Evolutionary conservation across 75 land plant species (phyloP), one percentile per base, ranked within the genome.

Genomic region (Ceratopteris richardii): DNA sequence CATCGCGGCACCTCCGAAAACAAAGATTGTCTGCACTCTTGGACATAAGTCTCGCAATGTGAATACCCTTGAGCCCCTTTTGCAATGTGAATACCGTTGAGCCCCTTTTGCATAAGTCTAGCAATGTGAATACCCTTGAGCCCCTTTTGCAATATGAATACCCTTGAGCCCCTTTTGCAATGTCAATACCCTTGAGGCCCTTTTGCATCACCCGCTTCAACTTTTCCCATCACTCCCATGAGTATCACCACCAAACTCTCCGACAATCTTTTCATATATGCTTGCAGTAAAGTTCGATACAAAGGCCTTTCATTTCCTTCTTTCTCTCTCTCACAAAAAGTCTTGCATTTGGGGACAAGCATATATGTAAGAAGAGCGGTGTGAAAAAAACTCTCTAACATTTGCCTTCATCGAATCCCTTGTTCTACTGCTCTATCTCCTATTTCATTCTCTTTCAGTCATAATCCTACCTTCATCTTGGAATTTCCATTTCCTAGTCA

Each of bases 231-330:
- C 77, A 77, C 42, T 64, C 77, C 6, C 77, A 78, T 51, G 81
- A 73, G 12, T 78, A 78, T 51, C 81, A 78, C 17, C 80, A 68
- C 28, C 62, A 78, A 54, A 73, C 77, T 31, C 77, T 78, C n/a
- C 25, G 59, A 73, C 7, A 73, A 73, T 29, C 68, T 79, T 30
- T 41, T 69, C 23, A 31, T 55, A 66, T 10, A 60, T 79, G 44
- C 75, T 78, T 31, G 82, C 78, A 1, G 82, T 79, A 41, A 70
- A 75, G 63, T 73, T 79, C 18, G 82, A 75, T 40, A 79, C 78
- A 20, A 79, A 79, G 81, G 81, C 61, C 20, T 9, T n/a, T n/a
- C n/a, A n/a, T n/a, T n/a, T n/a, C n/a, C n/a, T n/a, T n/a, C n/a
- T n/a, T n/a, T n/a, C n/a, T n/a, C n/a, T n/a, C n/a, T n/a, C n/a